A percentile compares a stretch with the other conserved stretches of the same genome.
Evolutionary conservation across 1,139 yeast genomes (phyloP).

Genomic region (Yamadazyma atlantica): DNA sequence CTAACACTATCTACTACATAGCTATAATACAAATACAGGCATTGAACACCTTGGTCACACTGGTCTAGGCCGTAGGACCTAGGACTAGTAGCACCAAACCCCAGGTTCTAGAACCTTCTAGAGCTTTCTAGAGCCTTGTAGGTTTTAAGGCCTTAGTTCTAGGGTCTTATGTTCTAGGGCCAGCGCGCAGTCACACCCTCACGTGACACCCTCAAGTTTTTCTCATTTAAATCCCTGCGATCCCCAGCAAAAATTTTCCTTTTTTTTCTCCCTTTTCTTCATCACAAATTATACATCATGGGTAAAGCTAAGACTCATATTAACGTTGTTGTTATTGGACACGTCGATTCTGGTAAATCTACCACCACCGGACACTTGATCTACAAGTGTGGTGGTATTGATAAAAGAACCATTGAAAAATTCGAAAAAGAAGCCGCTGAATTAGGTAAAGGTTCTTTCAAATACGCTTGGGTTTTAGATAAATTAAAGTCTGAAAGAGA

Average conservation of each 20-base stretch:
- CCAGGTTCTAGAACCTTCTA: too few species aligned
- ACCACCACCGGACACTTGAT: slow-evolving; percentile 98
- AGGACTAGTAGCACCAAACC: too few species aligned
- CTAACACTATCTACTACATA: too few species aligned
- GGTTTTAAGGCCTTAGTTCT: too few species aligned
- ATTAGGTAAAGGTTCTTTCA: slow-evolving; percentile 97
- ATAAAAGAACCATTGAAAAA: slow-evolving; percentile 98
- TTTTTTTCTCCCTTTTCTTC: slow-evolving; percentile 7
- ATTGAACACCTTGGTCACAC: too few species aligned
- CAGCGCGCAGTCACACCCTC: background rate
- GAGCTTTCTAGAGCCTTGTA: too few species aligned
- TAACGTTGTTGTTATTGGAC: slow-evolving; percentile 99
- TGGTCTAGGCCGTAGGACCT: too few species aligned
- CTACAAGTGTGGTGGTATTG: slow-evolving; percentile 89
- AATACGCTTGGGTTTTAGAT: slow-evolving; percentile 97
- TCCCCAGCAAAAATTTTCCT: slow-evolving; percentile 11
- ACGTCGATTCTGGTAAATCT: slow-evolving; percentile 91
- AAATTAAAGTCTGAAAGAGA: slow-evolving; percentile 95
- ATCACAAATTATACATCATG: slow-evolving; percentile 24
- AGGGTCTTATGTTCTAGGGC: too few species aligned
- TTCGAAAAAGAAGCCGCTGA: slow-evolving; percentile 99
- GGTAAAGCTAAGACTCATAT: slow-evolving; percentile 97
- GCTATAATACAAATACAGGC: too few species aligned
- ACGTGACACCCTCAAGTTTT: background rate
- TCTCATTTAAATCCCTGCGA: slow-evolving; percentile 3